Base-by-base conservation (phyloP, 2,329 filamentous ascomycete species). In the Fusarium pininemorale region DNA sequence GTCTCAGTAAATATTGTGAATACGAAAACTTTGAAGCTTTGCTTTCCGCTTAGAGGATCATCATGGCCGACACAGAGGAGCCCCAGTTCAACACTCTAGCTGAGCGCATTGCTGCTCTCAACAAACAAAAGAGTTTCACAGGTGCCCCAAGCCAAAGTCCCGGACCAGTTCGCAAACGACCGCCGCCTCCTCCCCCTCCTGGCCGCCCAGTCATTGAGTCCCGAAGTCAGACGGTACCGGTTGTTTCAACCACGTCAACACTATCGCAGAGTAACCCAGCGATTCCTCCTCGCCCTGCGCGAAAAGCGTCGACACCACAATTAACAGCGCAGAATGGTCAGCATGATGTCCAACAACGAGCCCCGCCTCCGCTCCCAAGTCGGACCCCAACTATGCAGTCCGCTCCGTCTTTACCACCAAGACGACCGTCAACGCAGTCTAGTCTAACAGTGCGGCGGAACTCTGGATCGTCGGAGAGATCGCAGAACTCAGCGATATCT, bases 51-150 rank as follows among this genome's bases (percentile, higher is more conserved):
- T 20, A 47, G 32, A 51, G 54, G 16, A 35, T 35, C 73, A 50
- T 57, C 66, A 92, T 92, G 90, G 85, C 89, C 13, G 90, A 92
- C 59, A 83, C 86, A 50, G 88, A 91, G 75, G 90, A 91, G 78
- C 89, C 89, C 44, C 87, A 87, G 70, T 91, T 90, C 80, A 90
- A 84, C 66, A 87, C 87, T 13, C 85, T 92, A 32, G 86, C 88
- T 9, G 89, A 91, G 80, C 86, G 90, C 59, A 92, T 92, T 71
- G 90, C 90, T 15, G 90, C 90, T 37, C 85, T 92, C 72, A 91
- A 91, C 75, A 83, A 84, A 77, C 87, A 91, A 80, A 89, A 89
- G 81, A 89, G 88, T 83, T 89, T 91, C 82, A 83, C 83, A 82
- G 83, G 82, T 60, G 69, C 81, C 32, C 63, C 59, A 62, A 68